phyloP scores from a whole-genome alignment of 192 early-diverging fungal genomes.

The Mortierella hygrophila region DNA sequence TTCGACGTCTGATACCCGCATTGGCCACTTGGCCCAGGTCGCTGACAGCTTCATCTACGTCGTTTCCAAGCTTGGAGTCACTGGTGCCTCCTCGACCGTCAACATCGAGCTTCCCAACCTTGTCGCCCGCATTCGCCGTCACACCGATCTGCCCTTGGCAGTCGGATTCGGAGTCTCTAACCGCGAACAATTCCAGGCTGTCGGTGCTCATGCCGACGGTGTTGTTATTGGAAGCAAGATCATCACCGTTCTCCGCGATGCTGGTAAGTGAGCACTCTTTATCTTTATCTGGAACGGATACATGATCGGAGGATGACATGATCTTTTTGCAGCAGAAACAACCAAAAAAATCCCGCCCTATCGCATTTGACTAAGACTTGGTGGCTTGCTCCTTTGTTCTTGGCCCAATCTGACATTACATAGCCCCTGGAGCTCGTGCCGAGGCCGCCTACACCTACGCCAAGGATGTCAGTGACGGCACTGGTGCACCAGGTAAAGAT shows the following conservation, averaged over 20 bases:
- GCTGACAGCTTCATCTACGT: slow-evolving; percentile 98
- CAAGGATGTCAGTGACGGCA: slow-evolving; percentile 60
- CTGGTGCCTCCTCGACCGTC: slow-evolving; percentile 82
- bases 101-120: slow-evolving; percentile 77
- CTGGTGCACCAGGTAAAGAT: slow-evolving; percentile 46
- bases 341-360: not conserved
- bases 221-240: slow-evolving; percentile 96
- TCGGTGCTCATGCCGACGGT: slow-evolving; percentile 92
- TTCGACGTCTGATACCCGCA: slow-evolving; percentile 88
- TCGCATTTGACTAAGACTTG: not conserved
- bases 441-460: slow-evolving; percentile 63
- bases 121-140: slow-evolving; percentile 81
- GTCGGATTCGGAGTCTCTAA: slow-evolving; percentile 98
- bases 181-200: slow-evolving; percentile 87
- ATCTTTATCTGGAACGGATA: not conserved
- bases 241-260: slow-evolving; percentile 82
- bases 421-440: slow-evolving; percentile 55
- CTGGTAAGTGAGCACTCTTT: slow-evolving; percentile 38
- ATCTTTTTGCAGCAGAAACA: not conserved
- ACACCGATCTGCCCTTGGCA: slow-evolving; percentile 88
- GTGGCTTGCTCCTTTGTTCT: not conserved
- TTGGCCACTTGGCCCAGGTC: slow-evolving; percentile 80
- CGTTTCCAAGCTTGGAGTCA: slow-evolving; percentile 94
- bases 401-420: not conserved
- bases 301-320: not conserved